Base-by-base conservation (phyloP, 805 yeast species). In the Sugiyamaella smithiae region DNA sequence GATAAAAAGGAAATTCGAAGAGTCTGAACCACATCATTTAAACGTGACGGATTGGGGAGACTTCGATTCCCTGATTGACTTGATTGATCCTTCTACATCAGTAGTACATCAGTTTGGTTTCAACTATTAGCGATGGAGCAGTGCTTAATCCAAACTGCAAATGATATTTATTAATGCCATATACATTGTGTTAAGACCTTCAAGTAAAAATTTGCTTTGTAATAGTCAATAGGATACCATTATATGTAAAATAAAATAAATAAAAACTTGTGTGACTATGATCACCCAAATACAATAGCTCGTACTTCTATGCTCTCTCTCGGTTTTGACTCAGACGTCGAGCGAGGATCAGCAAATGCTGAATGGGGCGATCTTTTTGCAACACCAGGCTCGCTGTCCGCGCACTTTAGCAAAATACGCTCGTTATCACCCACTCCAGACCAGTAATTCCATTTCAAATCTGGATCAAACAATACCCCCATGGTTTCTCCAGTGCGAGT, bases 21-120 rank as follows among this genome's bases (percentile, higher is more conserved):
- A 35, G 5, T 35, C 22, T 5, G 20, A 5, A 4, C 6, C 22
- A 14, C 22, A 35, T 9, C 38, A 19, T n/a, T 5, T 35, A 20
- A 20, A 35, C 12, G 38, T 35, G 5, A 35, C 38, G 7, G 38
- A 35, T 7, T 35, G 38, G 38, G 38, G 20, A 7, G 38, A 35
- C 9, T 35, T 35, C 22, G 38, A 35, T 20, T 35, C 38, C 4
- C 38, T 35, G 20, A 35, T 35, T 7, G 22, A 35, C 20, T 19
- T 35, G 3, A 35, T 35, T 4, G 38, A 35, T 20, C 22, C 22
- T 9, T 35, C 38, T 4, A 19, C 9, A 19, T 35, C n/a, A n/a
- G n/a, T n/a, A n/a, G n/a, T n/a, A n/a, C n/a, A n/a, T n/a, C n/a
- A n/a, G n/a, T n/a, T n/a, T n/a, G n/a, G n/a, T n/a, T n/a, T n/a